Base-by-base conservation (phyloP, 2,329 filamentous ascomycete genomes). In the Amphichorda felina region DNA sequence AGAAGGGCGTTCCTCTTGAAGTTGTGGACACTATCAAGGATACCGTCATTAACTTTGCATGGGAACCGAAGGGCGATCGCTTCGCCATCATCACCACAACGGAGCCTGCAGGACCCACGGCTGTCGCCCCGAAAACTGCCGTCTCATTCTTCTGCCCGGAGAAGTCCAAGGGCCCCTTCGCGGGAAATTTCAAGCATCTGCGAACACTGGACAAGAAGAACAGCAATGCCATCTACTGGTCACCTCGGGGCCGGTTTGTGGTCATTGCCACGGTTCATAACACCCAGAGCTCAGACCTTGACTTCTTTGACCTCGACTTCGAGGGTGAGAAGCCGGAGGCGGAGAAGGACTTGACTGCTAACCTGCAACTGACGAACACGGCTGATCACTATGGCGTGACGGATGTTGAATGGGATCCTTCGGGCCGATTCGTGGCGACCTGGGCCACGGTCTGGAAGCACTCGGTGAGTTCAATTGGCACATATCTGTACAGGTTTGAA, bases 161-260 rank as follows among this genome's bases (percentile, higher is more conserved):
- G 60, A 96, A 94, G 70, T 66, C 75, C 51, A 98, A 96, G 74
- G 85, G 72, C 19, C 56, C 74, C 35, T 70, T 73, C 17, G 70
- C 84, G 24, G 91, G 91, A 44, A 95, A 94, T 70, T 98, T 96
- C 74, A 93, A 89, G 69, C 85, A 93, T 56, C 79, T 96, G 46
- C 79, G 87, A 43, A 96, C 88, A 8, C 70, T 94, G 38, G 91
- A 98, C 51, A 96, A 96, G 78, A 96, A 96, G 78, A 96, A 93
- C 65, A 94, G 83, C 74, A 98, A 98, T 55, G 88, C 85, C 45
- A 98, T 98, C 54, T 96, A 96, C 76, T 98, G 91, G 91, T 94
- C 87, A 15, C 91, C 91, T 17, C 85, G 81, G 59, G 91, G 91
- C 36, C 81, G 91, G 33, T 98, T 98, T 53, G 89, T 96, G 26